Percentiles rank a stretch among this genome's conserved stretches.
phyloP scores from a whole-genome alignment of 805 yeast species.

The Cephaloascus albidus region DNA sequence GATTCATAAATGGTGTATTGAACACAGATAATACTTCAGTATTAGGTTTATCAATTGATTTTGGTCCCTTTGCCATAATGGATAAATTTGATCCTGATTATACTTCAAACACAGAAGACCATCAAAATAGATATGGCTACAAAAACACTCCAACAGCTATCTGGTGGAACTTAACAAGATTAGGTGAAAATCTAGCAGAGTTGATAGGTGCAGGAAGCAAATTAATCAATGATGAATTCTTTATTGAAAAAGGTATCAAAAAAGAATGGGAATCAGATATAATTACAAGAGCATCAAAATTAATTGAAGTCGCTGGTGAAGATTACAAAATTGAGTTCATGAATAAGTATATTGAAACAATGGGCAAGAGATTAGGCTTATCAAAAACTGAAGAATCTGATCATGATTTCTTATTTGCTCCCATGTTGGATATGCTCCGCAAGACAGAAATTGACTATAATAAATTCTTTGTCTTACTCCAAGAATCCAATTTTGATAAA shows the following conservation, averaged over 20 bases:
- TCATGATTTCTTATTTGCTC: conserved; percentile 27
- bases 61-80: conserved; percentile 91
- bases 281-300: conserved; percentile 49
- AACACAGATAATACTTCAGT: conserved; percentile 92
- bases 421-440: conserved; percentile 52
- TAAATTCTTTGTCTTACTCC: conserved; percentile 62
- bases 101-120: conserved; percentile 90
- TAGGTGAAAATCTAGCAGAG: conserved; percentile 80
- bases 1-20: conserved; percentile 87
- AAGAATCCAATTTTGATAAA: conserved; percentile 27
- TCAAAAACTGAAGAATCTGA: conserved; percentile 26
- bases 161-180: conserved; percentile 86
- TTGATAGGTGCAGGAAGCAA: conserved; percentile 65
- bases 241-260: conserved; percentile 30
- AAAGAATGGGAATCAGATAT: conserved; percentile 43
- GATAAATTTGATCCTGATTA: conserved; percentile 74
- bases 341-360: conserved; percentile 41
- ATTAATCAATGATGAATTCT: conserved; percentile 32
- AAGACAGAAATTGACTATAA: conserved; percentile 70
- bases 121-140: conserved; percentile 60
- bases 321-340: conserved; percentile 58
- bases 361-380: conserved; percentile 67
- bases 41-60: conserved; percentile 83
- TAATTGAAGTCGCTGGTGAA: conserved; percentile 57
- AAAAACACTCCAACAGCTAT: conserved; percentile 78